phyloP scores from a whole-genome alignment of 2,329 filamentous ascomycete species.

The Alternaria burnsii region DNA sequence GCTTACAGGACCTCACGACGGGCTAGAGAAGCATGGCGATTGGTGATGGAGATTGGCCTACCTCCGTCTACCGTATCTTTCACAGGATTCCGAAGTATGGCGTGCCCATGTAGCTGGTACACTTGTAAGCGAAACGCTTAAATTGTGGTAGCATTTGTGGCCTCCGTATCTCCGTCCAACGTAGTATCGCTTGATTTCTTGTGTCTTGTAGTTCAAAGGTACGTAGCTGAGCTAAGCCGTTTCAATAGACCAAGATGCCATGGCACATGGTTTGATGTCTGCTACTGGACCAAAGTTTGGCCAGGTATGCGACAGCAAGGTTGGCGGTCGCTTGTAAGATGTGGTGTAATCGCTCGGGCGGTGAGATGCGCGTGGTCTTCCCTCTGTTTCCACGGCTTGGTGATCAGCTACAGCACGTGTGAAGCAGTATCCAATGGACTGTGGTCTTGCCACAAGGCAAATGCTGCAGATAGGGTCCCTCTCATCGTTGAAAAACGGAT shows the following conservation, averaged over 20 bases:
- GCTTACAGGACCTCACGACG: conserved; percentile 14
- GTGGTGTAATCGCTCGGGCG: conserved; percentile 17
- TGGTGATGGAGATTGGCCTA: conserved; percentile 1
- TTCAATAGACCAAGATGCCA: background rate
- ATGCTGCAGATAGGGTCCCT: background rate
- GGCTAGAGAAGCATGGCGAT: conserved; percentile 6
- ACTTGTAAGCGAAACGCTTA: conserved; percentile 12
- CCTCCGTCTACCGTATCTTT: conserved; percentile 1
- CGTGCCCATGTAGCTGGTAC: conserved; percentile 8
- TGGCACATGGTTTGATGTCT: background rate
- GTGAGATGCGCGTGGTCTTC: conserved; percentile 19
- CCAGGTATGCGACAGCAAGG: conserved; percentile 1
- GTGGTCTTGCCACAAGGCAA: background rate
- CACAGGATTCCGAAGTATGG: background rate
- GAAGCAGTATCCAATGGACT: conserved; percentile 5
- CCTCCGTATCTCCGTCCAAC: conserved; percentile 5
- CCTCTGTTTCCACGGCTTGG: background rate
- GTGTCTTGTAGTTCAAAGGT: conserved; percentile 7
- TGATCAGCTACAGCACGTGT: conserved; percentile 21
- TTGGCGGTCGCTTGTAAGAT: conserved; percentile 1
- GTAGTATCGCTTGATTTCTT: conserved; percentile 5
- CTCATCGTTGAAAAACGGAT: background rate
- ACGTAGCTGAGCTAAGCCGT: conserved; percentile 7
- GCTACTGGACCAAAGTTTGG: conserved; percentile 3
- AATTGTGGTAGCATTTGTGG: conserved; percentile 9